phyloP scores from a whole-genome alignment of 495 filamentous ascomycete species.

The Viridothelium virens region DNA sequence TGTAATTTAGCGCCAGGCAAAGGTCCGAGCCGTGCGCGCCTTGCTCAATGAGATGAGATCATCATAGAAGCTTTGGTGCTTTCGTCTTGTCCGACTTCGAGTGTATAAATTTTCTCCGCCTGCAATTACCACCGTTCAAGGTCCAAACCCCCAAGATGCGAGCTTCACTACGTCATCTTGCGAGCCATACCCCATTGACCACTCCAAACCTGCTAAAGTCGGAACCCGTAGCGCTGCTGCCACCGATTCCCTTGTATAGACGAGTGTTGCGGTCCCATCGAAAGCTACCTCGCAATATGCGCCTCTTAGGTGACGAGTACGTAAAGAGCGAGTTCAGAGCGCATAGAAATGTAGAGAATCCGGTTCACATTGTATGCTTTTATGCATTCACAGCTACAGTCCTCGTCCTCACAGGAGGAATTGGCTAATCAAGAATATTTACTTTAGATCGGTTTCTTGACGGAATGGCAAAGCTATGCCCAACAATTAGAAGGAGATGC shows the following conservation, averaged over 20 bases:
- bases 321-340: conserved; percentile 84
- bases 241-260: conserved; percentile 85
- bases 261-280: conserved; percentile 80
- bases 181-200: neutral
- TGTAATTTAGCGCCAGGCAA: no score
- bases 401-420: neutral
- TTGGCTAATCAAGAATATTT: neutral
- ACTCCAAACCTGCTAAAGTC: conserved; percentile 38
- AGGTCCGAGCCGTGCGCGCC: neutral
- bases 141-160: neutral
- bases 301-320: conserved; percentile 81
- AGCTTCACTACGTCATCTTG: neutral
- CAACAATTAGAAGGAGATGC: conserved; percentile 79
- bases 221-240: conserved; percentile 67
- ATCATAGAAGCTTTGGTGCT: neutral
- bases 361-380: conserved; percentile 70
- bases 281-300: conserved; percentile 62
- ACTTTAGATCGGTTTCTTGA: conserved; percentile 79
- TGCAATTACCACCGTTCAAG: neutral
- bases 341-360: conserved; percentile 78
- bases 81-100: neutral
- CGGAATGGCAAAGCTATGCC: conserved; percentile 92
- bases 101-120: no score
- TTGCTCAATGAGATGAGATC: conserved; percentile 2
- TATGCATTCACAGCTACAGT: neutral